A percentile compares a stretch with the other conserved stretches of the same genome.
Conservation (phyloP, 2,329 filamentous ascomycete species). For the Fusarium beomiforme region DNA sequence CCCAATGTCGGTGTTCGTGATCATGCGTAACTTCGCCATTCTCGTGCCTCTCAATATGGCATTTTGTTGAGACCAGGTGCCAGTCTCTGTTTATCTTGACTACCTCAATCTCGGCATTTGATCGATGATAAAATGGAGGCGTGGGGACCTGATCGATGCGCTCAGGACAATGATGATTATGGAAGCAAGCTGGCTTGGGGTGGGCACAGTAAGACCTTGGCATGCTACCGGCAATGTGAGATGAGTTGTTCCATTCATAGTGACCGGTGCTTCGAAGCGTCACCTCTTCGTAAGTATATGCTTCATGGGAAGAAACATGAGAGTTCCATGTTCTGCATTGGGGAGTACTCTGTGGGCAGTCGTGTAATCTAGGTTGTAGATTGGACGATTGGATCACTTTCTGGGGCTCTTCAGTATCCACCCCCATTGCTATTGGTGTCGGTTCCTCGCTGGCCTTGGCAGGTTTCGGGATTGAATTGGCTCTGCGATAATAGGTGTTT, state of each 20-base stretch:
- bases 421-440: neutral
- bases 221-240: too few species aligned
- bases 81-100: neutral
- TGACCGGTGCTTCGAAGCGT: neutral
- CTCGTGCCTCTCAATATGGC: neutral
- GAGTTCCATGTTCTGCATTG: neutral
- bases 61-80: constrained; percentile 5
- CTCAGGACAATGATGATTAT: neutral
- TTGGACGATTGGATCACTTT: neutral
- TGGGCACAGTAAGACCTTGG: neutral
- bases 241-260: neutral
- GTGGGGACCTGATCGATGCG: too few species aligned
- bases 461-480: neutral
- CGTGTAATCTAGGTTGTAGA: neutral
- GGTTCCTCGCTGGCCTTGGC: neutral
- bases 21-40: neutral
- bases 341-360: neutral
- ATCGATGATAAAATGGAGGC: neutral
- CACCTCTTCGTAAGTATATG: neutral
- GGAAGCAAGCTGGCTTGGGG: neutral
- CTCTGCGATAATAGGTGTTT: neutral
- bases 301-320: neutral
- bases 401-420: neutral
- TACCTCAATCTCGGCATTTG: neutral
- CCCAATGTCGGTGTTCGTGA: neutral